Evolutionary conservation across 495 filamentous ascomycete species (phyloP).

Genomic region (Haplographium delicatum): DNA sequence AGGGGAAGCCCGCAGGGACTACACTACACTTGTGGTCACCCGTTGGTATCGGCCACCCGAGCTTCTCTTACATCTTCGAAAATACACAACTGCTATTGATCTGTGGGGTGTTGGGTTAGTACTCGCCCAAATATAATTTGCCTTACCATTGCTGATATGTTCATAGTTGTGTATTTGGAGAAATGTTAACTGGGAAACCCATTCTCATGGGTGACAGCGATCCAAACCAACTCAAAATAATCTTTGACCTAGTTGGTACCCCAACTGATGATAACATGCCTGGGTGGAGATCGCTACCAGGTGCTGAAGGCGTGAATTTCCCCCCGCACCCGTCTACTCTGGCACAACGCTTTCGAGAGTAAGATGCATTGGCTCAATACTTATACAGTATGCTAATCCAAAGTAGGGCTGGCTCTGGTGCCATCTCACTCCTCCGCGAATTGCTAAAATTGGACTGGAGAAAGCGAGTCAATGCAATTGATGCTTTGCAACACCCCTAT

Average conservation of each 20-base stretch:
- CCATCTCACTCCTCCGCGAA: constrained; percentile 74
- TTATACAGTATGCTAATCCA: constrained; percentile 3
- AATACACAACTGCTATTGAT: constrained; percentile 94
- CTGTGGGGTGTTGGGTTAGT: constrained; percentile 94
- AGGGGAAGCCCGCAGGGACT: constrained; percentile 82
- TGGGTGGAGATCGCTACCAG: constrained; percentile 75
- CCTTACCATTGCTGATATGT: constrained; percentile 27
- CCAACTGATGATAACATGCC: constrained; percentile 93
- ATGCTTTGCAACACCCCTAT: constrained; percentile 90
- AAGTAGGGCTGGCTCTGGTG: constrained; percentile 43
- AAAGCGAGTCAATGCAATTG: constrained; percentile 84
- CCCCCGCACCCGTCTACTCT: constrained; percentile 61
- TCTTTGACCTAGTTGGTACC: constrained; percentile 89
- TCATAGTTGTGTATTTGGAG: constrained; percentile 85
- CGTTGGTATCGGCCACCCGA: constrained; percentile 97
- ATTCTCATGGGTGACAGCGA: constrained; percentile 90
- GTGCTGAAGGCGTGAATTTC: constrained; percentile 69
- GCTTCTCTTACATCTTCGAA: constrained; percentile 76
- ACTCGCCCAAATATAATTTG: too few relatives aligned
- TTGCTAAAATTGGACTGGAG: constrained; percentile 86
- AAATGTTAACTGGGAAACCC: constrained; percentile 94
- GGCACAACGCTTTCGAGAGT: constrained; percentile 65
- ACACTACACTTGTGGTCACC: constrained; percentile 92
- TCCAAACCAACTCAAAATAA: constrained; percentile 79
- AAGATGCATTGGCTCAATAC: constrained; percentile 24